Evolutionary conservation across 2,329 filamentous ascomycete species (phyloP).

Genomic region (Bipolaris zeicola): DNA sequence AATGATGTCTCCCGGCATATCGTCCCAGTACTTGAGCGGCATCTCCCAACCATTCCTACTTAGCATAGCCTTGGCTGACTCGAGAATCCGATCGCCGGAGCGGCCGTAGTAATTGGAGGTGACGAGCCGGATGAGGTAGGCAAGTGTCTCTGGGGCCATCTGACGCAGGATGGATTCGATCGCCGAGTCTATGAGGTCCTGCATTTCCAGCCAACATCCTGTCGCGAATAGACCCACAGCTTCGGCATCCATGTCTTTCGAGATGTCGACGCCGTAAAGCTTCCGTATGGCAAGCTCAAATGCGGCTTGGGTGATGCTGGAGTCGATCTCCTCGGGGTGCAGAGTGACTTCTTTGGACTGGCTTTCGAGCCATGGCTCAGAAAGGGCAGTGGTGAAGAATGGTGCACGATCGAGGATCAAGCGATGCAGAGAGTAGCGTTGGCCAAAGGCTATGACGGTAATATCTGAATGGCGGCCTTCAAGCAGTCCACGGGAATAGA

Average conservation of each 20-base stretch:
- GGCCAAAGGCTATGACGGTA: conserved; percentile 58
- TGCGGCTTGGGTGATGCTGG: conserved; percentile 57
- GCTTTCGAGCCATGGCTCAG: conserved; percentile 62
- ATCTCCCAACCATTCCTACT: conserved; percentile 64
- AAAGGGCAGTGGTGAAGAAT: conserved; percentile 61
- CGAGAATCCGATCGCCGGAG: conserved; percentile 60
- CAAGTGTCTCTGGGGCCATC: conserved; percentile 58
- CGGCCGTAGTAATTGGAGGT: conserved; percentile 62
- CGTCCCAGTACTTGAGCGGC: conserved; percentile 61
- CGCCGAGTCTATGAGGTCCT: conserved; percentile 59
- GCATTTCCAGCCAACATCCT: conserved; percentile 64
- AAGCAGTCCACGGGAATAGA: conserved; percentile 59
- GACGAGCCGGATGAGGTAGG: conserved; percentile 58
- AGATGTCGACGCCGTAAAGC: conserved; percentile 58
- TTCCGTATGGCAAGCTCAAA: conserved; percentile 62
- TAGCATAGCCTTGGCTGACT: conserved; percentile 64
- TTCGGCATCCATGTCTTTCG: conserved; percentile 57
- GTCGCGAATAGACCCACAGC: conserved; percentile 62
- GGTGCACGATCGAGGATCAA: conserved; percentile 61
- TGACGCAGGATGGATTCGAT: conserved; percentile 61
- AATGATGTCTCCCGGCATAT: conserved; percentile 62
- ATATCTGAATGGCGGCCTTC: conserved; percentile 61
- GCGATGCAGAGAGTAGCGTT: conserved; percentile 59
- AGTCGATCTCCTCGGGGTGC: conserved; percentile 60
- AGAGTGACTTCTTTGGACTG: conserved; percentile 58